phyloP scores from a whole-genome alignment of 2,329 filamentous ascomycete species.

The Sarocladium kiliense region DNA sequence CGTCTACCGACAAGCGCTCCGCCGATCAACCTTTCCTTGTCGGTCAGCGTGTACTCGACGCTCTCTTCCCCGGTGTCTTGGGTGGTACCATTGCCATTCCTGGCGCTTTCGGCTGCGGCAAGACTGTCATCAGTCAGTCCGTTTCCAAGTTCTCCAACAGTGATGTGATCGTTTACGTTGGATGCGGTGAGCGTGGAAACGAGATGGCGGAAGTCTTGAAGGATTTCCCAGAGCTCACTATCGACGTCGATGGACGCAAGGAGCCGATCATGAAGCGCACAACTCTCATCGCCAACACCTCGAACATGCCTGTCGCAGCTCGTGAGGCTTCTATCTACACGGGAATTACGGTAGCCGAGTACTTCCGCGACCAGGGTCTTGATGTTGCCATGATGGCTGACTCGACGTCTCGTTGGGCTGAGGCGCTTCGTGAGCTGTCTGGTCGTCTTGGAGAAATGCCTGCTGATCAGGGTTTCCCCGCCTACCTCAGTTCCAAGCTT shows the following conservation, averaged over 20 bases:
- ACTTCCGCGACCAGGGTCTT: constrained; percentile 95
- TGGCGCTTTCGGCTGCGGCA: constrained; percentile 96
- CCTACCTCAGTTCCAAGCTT: constrained; percentile 92
- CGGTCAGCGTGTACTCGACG: constrained; percentile 92
- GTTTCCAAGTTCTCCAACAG: constrained; percentile 99
- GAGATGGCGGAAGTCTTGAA: constrained; percentile 99
- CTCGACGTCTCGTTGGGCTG: constrained; percentile 95
- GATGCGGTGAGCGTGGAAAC: constrained; percentile 88
- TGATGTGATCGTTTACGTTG: constrained; percentile 97
- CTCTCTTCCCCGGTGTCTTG: constrained; percentile 92
- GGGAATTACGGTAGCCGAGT: constrained; percentile 89
- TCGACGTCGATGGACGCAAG: constrained; percentile 87
- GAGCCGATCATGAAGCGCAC: constrained; percentile 99
- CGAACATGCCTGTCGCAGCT: constrained; percentile 98
- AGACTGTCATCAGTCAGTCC: constrained; percentile 98
- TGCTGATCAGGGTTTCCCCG: constrained; percentile 98
- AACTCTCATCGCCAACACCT: constrained; percentile 96
- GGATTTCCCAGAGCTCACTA: constrained; percentile 98
- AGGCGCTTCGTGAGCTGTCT: constrained; percentile 96
- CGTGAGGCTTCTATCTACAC: constrained; percentile 99
- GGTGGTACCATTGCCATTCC: constrained; percentile 97
- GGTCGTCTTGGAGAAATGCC: constrained; percentile 99
- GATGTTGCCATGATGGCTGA: constrained; percentile 99
- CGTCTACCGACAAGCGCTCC: constrained; percentile 84
- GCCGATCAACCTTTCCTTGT: constrained; percentile 91